Evolutionary conservation across 108 stramenopile genomes (phyloP), one percentile per base, ranked within the genome.

Genomic region (Stephanodiscus triporus): DNA sequence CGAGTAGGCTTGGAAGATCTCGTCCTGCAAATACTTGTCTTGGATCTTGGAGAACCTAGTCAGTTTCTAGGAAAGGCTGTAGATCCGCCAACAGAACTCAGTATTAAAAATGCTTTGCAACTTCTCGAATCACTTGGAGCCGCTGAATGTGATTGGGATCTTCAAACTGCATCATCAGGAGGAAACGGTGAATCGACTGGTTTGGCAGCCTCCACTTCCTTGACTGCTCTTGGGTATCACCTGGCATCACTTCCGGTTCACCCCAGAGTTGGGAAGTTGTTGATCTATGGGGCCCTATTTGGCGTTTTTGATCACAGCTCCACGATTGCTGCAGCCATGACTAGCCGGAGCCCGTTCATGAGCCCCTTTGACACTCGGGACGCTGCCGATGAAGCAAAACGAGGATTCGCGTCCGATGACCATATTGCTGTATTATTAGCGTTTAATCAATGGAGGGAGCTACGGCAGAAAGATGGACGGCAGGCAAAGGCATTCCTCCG

Each of bases 141-240:
- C 0, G 81, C 90, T 17, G 87, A 88, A 23, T 77, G 73, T 42
- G 61, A 72, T 32, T 80, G 86, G 86, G 72, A 66, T 27, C 75
- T 45, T 6, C 70, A 75, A 9, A 34, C 69, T 55, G 47, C 36
- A 14, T 16, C 47, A 37, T 30, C 8, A 43, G 4, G 13, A 55
- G n/a, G 55, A 17, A n/a, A 40, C 8, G 47, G 45, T 17, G 65
- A 66, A 14, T 24, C 54, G 2, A 50, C 19, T 14, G 37, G 27
- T 26, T 45, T 86, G 6, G 32, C 61, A 19, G 87, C 82, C 22
- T 45, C 74, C 0, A 76, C 82, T 19, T 72, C 81, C 51, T 71
- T 97, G 43, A 97, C 97, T 5, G 89, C 95, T 34, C 85, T 98
- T 53, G 97, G 97, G 11, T 95, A 88, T 66, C 95, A 96, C 70